Base-by-base conservation (phyloP, 1,284 basidiomycete species). In the Microbotryomycetes sp. region DNA sequence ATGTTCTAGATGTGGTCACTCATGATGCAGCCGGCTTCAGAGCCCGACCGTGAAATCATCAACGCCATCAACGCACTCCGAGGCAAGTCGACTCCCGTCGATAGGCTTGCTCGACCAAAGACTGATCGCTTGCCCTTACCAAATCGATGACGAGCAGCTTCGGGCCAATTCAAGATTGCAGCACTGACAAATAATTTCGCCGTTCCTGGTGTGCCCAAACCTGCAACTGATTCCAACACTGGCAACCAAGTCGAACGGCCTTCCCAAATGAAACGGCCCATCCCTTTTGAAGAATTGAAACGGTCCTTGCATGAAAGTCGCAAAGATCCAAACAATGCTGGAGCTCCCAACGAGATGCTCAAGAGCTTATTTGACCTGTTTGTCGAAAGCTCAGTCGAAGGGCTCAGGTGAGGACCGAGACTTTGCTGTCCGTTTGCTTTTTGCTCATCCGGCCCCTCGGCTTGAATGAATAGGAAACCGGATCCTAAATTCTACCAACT, bases 161-260 rank as follows among this genome's bases (percentile, higher is more conserved):
- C 70, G 0, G 67, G 68, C 23, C 64, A 60, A 23, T 75, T 70
- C 64, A 72, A 67, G 24, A 57, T 76, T 11, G 75, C 73, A 6
- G 75, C 75, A 4, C 52, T 76, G 52, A 76, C 75, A 21, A 76
- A 76, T 68, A 76, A 76, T 68, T 64, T 67, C 62, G 50, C 52
- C 60, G 23, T 60, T 41, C 4, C 64, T 2, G 55, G 66, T 23
- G 58, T 63, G 4, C 59, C 35, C 18, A 41, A 41, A 41, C 18
- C 35, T 11, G 35, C 35, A 41, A 41, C 35, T 11, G 18, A 9
- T 11, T 41, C 35, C 35, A 41, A 9, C 35, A 41, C 9, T 9
- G 9, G 11, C 18, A 11, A 13, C 67, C 53, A 4, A 26, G 18
- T n/a, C 30, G 30, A 52, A 52, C 21, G 16, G n/a, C 23, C 50